Conservation (phyloP, 192 early-diverging fungal species). For the Thoreauomyces humboldtii region DNA sequence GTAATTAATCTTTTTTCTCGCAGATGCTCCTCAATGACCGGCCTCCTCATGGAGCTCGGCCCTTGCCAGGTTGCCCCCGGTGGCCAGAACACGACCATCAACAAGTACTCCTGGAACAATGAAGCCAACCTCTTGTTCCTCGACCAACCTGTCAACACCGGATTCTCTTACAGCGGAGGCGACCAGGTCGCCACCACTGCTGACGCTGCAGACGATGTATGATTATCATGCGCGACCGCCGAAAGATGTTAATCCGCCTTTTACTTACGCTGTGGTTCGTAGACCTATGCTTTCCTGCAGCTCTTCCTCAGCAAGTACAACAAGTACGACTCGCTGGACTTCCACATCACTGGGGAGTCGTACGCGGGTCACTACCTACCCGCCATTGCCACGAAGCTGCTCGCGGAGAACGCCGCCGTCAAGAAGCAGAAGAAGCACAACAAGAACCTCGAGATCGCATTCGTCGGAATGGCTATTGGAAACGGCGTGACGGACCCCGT, state of each 20-base stretch:
- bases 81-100: constrained; percentile 62
- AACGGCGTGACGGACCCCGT: constrained; percentile 90
- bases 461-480: constrained; percentile 79
- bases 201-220: constrained; percentile 74
- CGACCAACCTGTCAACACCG: constrained; percentile 79
- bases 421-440: constrained; percentile 17
- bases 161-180: constrained; percentile 78
- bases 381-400: constrained; percentile 79
- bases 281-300: constrained; percentile 84
- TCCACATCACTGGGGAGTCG: constrained; percentile 85
- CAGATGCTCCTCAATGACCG: constrained; percentile 72
- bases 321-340: constrained; percentile 73
- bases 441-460: constrained; percentile 61
- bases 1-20: no score
- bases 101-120: constrained; percentile 87
- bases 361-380: constrained; percentile 89
- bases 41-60: constrained; percentile 75
- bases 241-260: no score
- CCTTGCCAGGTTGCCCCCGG: constrained; percentile 82
- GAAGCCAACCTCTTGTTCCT: constrained; percentile 69
- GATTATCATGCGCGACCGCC: no score
- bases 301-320: constrained; percentile 85
- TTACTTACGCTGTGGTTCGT: background rate
- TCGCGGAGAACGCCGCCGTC: constrained; percentile 63
- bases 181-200: constrained; percentile 67